Evolutionary conservation across 2,329 filamentous ascomycete genomes (phyloP), one percentile per base, ranked within the genome.

Genomic region (Cordyceps farinosa): DNA sequence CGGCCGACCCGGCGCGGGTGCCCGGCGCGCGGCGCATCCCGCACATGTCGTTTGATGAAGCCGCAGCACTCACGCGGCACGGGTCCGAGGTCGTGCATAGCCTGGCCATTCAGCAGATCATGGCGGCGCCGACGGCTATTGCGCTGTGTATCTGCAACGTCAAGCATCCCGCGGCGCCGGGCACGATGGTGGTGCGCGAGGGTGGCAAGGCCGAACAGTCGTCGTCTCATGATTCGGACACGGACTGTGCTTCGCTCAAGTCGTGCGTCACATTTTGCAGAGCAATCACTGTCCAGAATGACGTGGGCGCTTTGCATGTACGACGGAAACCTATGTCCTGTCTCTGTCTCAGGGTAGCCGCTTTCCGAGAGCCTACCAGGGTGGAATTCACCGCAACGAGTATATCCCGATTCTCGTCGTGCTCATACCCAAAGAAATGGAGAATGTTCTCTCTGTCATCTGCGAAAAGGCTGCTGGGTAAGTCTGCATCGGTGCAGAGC

Each of bases 31-130:
- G 89, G 53, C 82, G 98, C 27, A 83, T 99, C 52, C 79, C 88
- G 15, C 88, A 88, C 61, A 97, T 99, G 73, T 97, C 94, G 3
- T 95, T 95, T 0, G 89, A 92, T 11, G 95, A 99, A 77, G 95
- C 95, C 2, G 93, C 95, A 10, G 95, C 98, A 76, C 81, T 99
- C 78, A 98, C 95, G 2, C 94, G 93, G 71, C 94, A 94, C 74
- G 91, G 91, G 65, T 93, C 93, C 65, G 95, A 99, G 76, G 95
- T 99, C 72, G 98, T 99, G 69, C 95, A 99, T 74, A 94, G 96
- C 67, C 90, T 97, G 73, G 98, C 95, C 70, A 98, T 99, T 92
- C 93, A 97, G 78, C 95, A 97, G 77, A 87, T 89, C 67, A 92
- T 94, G 73, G 90, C 91, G 70, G 90, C 91, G 17, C 77, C 80